Percentiles rank a stretch among this genome's conserved stretches.
Evolutionary conservation across 2,329 filamentous ascomycete species (phyloP).

Genomic region (Xylariaceae sp.): DNA sequence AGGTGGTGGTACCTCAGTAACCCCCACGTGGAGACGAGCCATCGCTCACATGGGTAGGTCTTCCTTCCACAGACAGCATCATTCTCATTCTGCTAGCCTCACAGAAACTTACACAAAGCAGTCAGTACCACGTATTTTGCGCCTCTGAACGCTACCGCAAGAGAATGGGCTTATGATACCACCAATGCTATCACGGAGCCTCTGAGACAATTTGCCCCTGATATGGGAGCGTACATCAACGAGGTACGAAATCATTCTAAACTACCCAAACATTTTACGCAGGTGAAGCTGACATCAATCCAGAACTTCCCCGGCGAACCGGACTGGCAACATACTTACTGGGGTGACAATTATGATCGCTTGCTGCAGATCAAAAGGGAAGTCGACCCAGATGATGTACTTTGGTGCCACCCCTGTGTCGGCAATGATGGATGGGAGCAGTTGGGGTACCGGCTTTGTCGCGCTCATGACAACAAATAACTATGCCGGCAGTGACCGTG

Average conservation of each 20-base stretch:
- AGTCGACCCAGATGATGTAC: constrained; percentile 44
- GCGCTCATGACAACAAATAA: background rate
- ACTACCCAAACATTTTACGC: background rate
- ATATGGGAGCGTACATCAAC: constrained; percentile 42
- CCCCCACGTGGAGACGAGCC: constrained; percentile 47
- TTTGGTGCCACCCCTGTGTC: constrained; percentile 46
- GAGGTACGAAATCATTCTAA: constrained; percentile 33
- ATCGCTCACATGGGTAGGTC: constrained; percentile 38
- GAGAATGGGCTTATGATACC: constrained; percentile 23
- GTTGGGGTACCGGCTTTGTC: constrained; percentile 23
- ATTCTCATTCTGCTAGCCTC: too few species aligned
- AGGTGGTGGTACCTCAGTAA: constrained; percentile 43
- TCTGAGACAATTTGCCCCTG: constrained; percentile 37
- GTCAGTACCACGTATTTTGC: constrained; percentile 20
- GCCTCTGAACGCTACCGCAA: constrained; percentile 33
- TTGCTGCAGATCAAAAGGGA: constrained; percentile 41
- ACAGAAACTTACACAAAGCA: too few species aligned
- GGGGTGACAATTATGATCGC: constrained; percentile 42
- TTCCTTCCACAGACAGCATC: background rate
- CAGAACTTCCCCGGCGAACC: constrained; percentile 36
- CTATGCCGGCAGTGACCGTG: background rate
- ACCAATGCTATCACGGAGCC: constrained; percentile 32
- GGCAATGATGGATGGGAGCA: constrained; percentile 40
- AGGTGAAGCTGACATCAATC: background rate
- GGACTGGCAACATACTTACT: constrained; percentile 38